Percentiles rank a stretch among this genome's conserved stretches.
These are phyloP conservation scores for Oldenlandia corymbosa DNA, from an alignment of 257 asterid species.

Conservation along the genomic window DNA sequence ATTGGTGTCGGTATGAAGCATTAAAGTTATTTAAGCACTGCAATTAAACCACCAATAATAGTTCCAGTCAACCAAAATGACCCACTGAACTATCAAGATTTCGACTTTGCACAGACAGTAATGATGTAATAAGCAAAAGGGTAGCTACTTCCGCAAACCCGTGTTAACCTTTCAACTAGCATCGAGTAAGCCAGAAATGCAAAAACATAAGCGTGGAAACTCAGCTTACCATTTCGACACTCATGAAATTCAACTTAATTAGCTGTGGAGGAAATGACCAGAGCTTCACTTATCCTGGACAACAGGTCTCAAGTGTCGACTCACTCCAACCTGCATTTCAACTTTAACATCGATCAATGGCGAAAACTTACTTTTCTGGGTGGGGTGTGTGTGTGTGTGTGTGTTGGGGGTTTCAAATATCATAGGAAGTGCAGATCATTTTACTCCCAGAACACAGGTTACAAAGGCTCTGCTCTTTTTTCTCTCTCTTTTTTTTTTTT, in stretches of 20 bases:
- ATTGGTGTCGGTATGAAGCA: background rate
- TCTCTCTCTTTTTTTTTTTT: no score
- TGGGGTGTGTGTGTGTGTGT: no score
- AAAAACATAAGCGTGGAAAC: background rate
- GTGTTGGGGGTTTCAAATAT: no score
- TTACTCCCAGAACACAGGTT: no score
- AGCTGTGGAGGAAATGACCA: background rate
- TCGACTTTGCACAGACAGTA: background rate
- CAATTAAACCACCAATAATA: background rate
- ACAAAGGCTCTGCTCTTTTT: no score
- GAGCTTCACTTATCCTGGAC: background rate
- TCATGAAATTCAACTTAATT: background rate
- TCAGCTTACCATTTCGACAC: conserved; percentile 9
- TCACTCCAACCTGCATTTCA: background rate
- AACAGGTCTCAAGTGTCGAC: background rate
- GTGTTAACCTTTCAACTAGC: no score
- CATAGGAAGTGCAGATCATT: no score
- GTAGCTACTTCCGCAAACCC: background rate
- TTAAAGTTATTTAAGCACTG: background rate
- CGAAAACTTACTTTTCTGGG: background rate
- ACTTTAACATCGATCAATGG: background rate
- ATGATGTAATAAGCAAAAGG: background rate
- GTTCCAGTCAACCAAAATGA: background rate
- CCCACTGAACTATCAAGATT: background rate
- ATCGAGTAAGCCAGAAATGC: background rate